Conservation (phyloP, 139 green algal genomes). For the Chlamydomonas schloesseri region DNA sequence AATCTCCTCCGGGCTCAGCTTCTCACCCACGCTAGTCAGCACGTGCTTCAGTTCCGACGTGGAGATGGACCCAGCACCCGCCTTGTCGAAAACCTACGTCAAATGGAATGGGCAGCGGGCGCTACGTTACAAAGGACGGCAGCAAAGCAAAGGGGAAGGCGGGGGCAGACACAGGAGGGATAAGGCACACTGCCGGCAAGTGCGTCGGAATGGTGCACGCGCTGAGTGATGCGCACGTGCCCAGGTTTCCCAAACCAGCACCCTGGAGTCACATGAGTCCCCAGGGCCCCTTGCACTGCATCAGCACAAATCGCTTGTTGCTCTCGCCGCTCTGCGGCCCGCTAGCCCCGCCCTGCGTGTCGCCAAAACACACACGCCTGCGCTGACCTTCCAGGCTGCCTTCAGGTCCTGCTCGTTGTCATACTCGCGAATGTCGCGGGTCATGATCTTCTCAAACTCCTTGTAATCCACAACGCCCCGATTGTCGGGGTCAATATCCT, state of each 20-base stretch:
- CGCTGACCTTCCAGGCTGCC: slow-evolving; percentile 52
- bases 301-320: too few species aligned
- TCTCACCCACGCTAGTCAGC: slow-evolving; percentile 90
- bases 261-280: too few species aligned
- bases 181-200: too few species aligned
- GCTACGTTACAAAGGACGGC: neutral
- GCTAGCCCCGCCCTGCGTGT: too few species aligned
- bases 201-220: too few species aligned
- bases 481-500: slow-evolving; percentile 51
- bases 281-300: too few species aligned
- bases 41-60: slow-evolving; percentile 79
- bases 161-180: neutral
- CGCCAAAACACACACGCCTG: neutral
- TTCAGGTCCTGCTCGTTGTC: slow-evolving; percentile 63
- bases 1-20: slow-evolving; percentile 67
- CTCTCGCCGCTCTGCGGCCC: too few species aligned
- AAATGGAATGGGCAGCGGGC: too few species aligned
- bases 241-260: too few species aligned
- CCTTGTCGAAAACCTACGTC: slow-evolving; percentile 49
- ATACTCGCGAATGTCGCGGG: slow-evolving; percentile 51
- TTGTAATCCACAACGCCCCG: slow-evolving; percentile 52
- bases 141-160: too few species aligned
- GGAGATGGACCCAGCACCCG: slow-evolving; percentile 42
- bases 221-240: too few species aligned
- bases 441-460: slow-evolving; percentile 60